These are phyloP conservation scores for Diospyros kaki DNA, from an alignment of 148 eudicot genomes.

Conservation along the genomic window DNA sequence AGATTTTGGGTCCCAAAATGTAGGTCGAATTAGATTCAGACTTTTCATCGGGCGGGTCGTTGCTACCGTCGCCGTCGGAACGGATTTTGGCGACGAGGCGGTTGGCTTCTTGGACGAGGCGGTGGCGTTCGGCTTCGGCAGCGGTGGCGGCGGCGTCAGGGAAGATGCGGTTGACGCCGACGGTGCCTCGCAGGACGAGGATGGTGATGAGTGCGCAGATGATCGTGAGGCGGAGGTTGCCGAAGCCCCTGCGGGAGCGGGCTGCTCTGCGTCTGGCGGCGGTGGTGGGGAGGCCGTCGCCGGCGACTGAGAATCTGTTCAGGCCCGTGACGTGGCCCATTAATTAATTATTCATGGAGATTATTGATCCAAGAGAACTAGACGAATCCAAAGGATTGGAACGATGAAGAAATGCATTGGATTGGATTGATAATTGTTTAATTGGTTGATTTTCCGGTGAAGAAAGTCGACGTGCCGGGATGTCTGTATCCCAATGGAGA, in stretches of 20 bases:
- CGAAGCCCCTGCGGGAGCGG: constrained; percentile 36
- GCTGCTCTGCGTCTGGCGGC: constrained; percentile 10
- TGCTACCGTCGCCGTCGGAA: constrained; percentile 31
- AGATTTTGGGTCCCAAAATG: constrained; percentile 57
- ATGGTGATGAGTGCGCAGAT: constrained; percentile 50
- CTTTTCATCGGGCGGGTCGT: constrained; percentile 18
- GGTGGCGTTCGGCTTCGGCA: neutral
- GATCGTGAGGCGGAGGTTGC: constrained; percentile 44
- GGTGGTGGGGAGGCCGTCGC: constrained; percentile 9
- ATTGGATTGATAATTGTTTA: too few species aligned
- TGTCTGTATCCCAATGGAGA: neutral
- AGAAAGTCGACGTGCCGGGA: neutral
- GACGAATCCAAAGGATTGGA: neutral
- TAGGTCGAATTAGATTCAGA: constrained; percentile 37
- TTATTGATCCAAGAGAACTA: too few species aligned
- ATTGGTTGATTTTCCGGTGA: neutral
- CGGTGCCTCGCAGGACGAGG: constrained; percentile 58
- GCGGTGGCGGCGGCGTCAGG: constrained; percentile 17
- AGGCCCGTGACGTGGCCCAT: neutral
- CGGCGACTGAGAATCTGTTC: neutral
- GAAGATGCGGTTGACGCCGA: constrained; percentile 40
- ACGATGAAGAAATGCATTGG: neutral
- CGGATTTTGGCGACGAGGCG: constrained; percentile 50
- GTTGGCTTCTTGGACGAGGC: constrained; percentile 39
- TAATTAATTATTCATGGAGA: neutral